These are phyloP conservation scores for Cydonia oblonga DNA, from an alignment of 331 rosid species.

Conservation along the genomic window DNA sequence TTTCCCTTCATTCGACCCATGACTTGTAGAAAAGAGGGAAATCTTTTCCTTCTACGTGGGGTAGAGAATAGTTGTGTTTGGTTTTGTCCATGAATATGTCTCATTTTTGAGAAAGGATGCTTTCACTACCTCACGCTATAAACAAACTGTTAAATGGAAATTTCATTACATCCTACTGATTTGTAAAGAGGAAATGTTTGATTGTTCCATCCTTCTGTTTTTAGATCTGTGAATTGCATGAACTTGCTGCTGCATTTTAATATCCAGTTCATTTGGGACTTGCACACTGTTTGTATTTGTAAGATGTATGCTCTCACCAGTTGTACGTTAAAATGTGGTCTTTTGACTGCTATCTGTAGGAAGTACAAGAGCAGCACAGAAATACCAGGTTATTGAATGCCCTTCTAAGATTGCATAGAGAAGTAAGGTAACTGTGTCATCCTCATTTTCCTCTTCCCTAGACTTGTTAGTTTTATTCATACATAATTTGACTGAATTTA, in stretches of 20 bases:
- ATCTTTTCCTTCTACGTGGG: background rate
- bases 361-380: constrained; percentile 85
- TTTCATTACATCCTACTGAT: background rate
- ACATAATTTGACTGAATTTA: constrained; percentile 18
- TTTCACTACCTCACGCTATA: background rate
- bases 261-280: background rate
- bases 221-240: background rate
- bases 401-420: constrained; percentile 79
- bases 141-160: background rate
- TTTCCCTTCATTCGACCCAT: background rate
- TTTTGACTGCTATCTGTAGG: constrained; percentile 40
- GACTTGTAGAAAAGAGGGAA: background rate
- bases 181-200: background rate
- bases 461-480: constrained; percentile 11
- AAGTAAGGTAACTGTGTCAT: constrained; percentile 59
- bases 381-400: constrained; percentile 85
- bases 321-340: constrained; percentile 8
- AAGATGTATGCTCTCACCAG: background rate
- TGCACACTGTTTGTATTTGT: background rate
- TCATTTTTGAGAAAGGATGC: background rate
- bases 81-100: background rate
- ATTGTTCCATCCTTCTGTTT: background rate
- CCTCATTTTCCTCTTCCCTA: constrained; percentile 11
- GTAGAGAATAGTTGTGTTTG: background rate
- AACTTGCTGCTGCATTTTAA: background rate